These are phyloP conservation scores for Fusarium sp. DNA, from an alignment of 2,329 filamentous ascomycete species.

Conservation along the genomic window DNA sequence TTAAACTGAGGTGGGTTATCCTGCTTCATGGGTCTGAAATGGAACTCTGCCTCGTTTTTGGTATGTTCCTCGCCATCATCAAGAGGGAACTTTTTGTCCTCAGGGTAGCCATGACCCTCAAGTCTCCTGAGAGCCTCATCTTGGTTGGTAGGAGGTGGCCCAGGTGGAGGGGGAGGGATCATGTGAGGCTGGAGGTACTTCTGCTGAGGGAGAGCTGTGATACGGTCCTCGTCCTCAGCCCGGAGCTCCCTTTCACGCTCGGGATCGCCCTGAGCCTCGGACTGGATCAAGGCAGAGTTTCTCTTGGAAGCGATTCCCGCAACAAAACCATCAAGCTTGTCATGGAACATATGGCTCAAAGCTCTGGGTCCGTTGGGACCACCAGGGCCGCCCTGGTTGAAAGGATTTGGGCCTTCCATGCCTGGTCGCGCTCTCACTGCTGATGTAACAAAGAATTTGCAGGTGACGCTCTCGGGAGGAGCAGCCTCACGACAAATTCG, in stretches of 20 bases:
- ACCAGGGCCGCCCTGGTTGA: slow-evolving; percentile 40
- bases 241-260: slow-evolving; percentile 85
- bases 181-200: slow-evolving; percentile 71
- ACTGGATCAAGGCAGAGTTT: slow-evolving; percentile 84
- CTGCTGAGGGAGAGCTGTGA: slow-evolving; percentile 81
- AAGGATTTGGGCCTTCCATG: slow-evolving; percentile 61
- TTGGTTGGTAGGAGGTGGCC: slow-evolving; percentile 49
- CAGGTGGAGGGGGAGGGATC: slow-evolving; percentile 48
- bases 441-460: slow-evolving; percentile 93
- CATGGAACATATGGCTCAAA: slow-evolving; percentile 81
- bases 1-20: slow-evolving; percentile 70
- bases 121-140: slow-evolving; percentile 64
- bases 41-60: slow-evolving; percentile 60
- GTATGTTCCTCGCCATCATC: slow-evolving; percentile 37
- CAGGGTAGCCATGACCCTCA: slow-evolving; percentile 62
- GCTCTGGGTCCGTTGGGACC: slow-evolving; percentile 60
- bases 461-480: slow-evolving; percentile 88
- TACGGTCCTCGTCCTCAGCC: slow-evolving; percentile 84
- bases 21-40: slow-evolving; percentile 67
- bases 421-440: slow-evolving; percentile 59
- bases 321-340: slow-evolving; percentile 88
- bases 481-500: slow-evolving; percentile 91
- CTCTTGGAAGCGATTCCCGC: slow-evolving; percentile 88
- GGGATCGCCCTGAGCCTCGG: slow-evolving; percentile 82
- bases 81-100: slow-evolving; percentile 55